phyloP scores from a whole-genome alignment of 805 yeast genomes.

The Candida sithepensis region DNA sequence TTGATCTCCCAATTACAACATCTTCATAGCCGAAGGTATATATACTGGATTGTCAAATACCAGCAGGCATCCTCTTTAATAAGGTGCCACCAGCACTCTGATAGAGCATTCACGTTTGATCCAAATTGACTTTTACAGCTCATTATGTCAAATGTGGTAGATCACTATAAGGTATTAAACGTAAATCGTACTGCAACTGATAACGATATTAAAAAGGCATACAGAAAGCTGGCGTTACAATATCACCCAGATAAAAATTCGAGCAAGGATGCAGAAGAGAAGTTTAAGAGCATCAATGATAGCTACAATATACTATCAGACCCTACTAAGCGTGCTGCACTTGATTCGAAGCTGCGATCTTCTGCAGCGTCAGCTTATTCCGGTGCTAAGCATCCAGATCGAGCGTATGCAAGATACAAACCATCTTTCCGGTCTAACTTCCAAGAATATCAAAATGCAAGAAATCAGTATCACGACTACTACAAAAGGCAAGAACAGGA shows the following conservation, averaged over 20 bases:
- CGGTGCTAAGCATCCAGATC: neutral
- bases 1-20: too few species aligned
- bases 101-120: too few species aligned
- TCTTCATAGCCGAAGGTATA: too few species aligned
- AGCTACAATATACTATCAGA: constrained; percentile 81
- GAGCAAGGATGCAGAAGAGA: constrained; percentile 57
- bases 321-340: constrained; percentile 54
- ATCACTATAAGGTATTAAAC: constrained; percentile 62
- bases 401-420: neutral
- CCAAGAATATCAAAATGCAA: constrained; percentile 22
- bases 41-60: too few species aligned
- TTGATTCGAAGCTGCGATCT: constrained; percentile 40
- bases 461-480: constrained; percentile 20
- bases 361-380: neutral
- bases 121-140: neutral
- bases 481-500: constrained; percentile 15
- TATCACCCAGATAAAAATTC: constrained; percentile 83
- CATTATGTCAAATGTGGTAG: constrained; percentile 15
- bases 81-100: too few species aligned
- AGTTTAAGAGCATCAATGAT: constrained; percentile 85
- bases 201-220: constrained; percentile 70
- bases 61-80: too few species aligned
- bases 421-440: neutral
- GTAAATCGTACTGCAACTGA: constrained; percentile 51
- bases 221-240: constrained; percentile 65